Conservation (phyloP, 2,329 filamentous ascomycete genomes). For the Periconia sp. region DNA sequence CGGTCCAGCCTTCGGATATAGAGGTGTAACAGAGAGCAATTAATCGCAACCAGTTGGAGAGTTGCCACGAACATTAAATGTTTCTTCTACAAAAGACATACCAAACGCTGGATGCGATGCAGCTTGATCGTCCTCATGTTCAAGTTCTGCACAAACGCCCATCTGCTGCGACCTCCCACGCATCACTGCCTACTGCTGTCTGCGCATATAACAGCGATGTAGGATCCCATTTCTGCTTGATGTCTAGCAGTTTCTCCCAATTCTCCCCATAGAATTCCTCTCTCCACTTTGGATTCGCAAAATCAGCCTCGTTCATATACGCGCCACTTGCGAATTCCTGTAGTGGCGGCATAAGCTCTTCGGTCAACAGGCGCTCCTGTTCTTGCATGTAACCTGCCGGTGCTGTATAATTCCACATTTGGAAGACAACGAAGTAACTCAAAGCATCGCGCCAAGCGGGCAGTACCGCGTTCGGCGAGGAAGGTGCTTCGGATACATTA, state of each 20-base stretch:
- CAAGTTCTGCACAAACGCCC: slow-evolving; percentile 18
- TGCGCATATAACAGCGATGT: slow-evolving; percentile 22
- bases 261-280: slow-evolving; percentile 29
- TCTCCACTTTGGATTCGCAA: slow-evolving; percentile 30
- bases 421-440: slow-evolving; percentile 8
- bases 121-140: background rate
- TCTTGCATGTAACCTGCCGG: slow-evolving; percentile 3
- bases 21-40: too few species aligned
- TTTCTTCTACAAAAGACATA: too few species aligned
- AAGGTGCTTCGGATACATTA: slow-evolving; percentile 9
- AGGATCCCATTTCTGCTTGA: slow-evolving; percentile 34
- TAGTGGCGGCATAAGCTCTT: slow-evolving; percentile 31
- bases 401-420: slow-evolving; percentile 15
- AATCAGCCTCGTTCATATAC: slow-evolving; percentile 40
- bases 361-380: slow-evolving; percentile 20
- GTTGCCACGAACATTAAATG: too few species aligned
- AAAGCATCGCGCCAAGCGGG: slow-evolving; percentile 21
- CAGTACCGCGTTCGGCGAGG: slow-evolving; percentile 17
- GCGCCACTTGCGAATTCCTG: slow-evolving; percentile 27
- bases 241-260: slow-evolving; percentile 18
- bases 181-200: slow-evolving; percentile 30
- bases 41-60: too few species aligned
- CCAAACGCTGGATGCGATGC: too few species aligned
- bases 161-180: slow-evolving; percentile 15
- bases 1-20: too few species aligned